phyloP scores from a whole-genome alignment of 129 eudicot genomes.

The Chrysanthemum seticuspe region DNA sequence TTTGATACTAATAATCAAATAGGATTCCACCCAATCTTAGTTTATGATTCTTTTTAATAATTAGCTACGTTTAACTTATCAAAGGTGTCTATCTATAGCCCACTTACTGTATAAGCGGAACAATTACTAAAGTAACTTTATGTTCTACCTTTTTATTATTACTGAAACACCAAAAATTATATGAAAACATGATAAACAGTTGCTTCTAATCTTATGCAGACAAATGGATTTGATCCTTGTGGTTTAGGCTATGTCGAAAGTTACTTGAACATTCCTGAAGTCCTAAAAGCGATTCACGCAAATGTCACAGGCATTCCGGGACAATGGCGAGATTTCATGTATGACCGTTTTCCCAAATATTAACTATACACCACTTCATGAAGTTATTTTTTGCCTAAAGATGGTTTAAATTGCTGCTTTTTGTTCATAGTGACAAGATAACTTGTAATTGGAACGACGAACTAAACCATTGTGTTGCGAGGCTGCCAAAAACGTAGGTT shows the following conservation, averaged over 20 bases:
- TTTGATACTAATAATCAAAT: too few relatives aligned
- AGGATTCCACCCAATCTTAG: too few relatives aligned
- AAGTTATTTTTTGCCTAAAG: not conserved
- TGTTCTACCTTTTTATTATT: not conserved
- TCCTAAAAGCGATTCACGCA: slow-evolving; percentile 61
- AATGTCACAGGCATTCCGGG: slow-evolving; percentile 42
- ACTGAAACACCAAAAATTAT: not conserved
- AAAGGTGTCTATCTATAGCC: too few relatives aligned
- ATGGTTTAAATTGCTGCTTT: not conserved
- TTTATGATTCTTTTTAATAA: too few relatives aligned
- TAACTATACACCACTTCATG: not conserved
- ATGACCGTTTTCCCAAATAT: slow-evolving; percentile 2
- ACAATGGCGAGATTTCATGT: slow-evolving; percentile 60
- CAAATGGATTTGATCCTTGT: slow-evolving; percentile 59
- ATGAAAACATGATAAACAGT: not conserved
- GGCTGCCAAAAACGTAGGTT: slow-evolving; percentile 33
- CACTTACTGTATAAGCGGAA: slow-evolving; percentile 27
- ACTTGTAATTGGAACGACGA: slow-evolving; percentile 37
- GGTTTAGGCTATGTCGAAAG: slow-evolving; percentile 31
- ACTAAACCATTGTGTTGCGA: slow-evolving; percentile 44
- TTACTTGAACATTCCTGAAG: slow-evolving; percentile 55
- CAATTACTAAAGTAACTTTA: slow-evolving; percentile 32
- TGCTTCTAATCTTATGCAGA: slow-evolving; percentile 23
- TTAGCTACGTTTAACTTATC: too few relatives aligned
- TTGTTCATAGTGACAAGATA: not conserved